These are phyloP conservation scores for Akanthomyces muscarius DNA, from an alignment of 2,329 filamentous ascomycete species.

Conservation along the genomic window DNA sequence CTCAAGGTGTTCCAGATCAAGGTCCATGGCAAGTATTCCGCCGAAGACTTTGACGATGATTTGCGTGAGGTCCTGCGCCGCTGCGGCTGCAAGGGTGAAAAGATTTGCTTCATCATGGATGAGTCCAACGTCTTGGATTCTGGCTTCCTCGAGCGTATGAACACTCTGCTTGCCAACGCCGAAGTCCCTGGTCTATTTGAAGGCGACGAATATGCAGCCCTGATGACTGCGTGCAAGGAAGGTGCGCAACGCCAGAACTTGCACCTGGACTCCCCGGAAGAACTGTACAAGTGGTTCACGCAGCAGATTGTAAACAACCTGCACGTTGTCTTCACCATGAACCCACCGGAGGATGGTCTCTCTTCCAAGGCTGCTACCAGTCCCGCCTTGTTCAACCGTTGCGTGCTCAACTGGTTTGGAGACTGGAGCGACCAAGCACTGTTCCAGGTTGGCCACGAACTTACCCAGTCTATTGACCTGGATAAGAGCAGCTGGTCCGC, in stretches of 20 bases:
- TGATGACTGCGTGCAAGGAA: conserved; percentile 99
- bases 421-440: conserved; percentile 99
- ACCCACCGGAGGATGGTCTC: conserved; percentile 90
- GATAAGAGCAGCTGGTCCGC: conserved; percentile 82
- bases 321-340: conserved; percentile 99
- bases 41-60: conserved; percentile 98
- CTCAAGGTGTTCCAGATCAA: conserved; percentile 99
- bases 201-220: conserved; percentile 94
- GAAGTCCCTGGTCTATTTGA: conserved; percentile 98
- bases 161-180: conserved; percentile 96
- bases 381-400: conserved; percentile 98
- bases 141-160: conserved; percentile 98
- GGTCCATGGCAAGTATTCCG: conserved; percentile 96
- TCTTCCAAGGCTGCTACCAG: conserved; percentile 96
- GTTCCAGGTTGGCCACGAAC: conserved; percentile 93
- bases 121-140: conserved; percentile 98
- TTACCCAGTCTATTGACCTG: conserved; percentile 93
- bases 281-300: conserved; percentile 99
- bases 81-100: conserved; percentile 96
- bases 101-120: conserved; percentile 99
- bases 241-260: conserved; percentile 94
- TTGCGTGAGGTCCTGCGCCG: conserved; percentile 87
- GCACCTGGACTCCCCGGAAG: conserved; percentile 93
- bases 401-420: conserved; percentile 98
- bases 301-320: conserved; percentile 98